Percentiles rank a stretch among this genome's conserved stretches.
phyloP scores from a whole-genome alignment of 805 yeast species.

The Yarrowia sp. region DNA sequence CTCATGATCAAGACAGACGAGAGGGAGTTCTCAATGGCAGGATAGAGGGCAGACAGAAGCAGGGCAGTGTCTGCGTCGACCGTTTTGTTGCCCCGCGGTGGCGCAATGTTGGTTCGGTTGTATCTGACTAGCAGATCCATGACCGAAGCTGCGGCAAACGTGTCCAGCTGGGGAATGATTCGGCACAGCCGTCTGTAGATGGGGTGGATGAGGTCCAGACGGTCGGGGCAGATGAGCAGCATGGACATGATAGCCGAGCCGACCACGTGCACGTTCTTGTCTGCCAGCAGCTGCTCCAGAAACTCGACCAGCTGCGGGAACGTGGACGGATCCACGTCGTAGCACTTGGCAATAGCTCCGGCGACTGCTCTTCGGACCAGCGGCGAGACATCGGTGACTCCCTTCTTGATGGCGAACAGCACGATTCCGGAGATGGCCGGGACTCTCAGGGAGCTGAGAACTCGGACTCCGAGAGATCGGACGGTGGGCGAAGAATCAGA shows the following conservation, averaged over 20 bases:
- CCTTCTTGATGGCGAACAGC: slow-evolving; percentile 65
- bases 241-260: slow-evolving; percentile 64
- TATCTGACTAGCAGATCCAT: slow-evolving; percentile 68
- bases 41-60: slow-evolving; percentile 43
- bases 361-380: slow-evolving; percentile 78
- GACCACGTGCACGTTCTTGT: slow-evolving; percentile 63
- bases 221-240: slow-evolving; percentile 52
- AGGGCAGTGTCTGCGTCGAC: slow-evolving; percentile 52
- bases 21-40: not conserved
- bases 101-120: slow-evolving; percentile 56
- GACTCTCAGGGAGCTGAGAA: slow-evolving; percentile 79
- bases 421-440: slow-evolving; percentile 80
- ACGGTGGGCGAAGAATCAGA: slow-evolving; percentile 65
- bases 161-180: slow-evolving; percentile 55
- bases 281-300: slow-evolving; percentile 58
- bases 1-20: slow-evolving; percentile 14
- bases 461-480: slow-evolving; percentile 71
- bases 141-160: slow-evolving; percentile 62
- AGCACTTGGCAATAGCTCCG: slow-evolving; percentile 63
- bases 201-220: slow-evolving; percentile 67
- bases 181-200: slow-evolving; percentile 59
- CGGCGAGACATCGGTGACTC: slow-evolving; percentile 68
- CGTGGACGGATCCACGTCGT: slow-evolving; percentile 46
- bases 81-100: slow-evolving; percentile 38
- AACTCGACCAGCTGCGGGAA: slow-evolving; percentile 50